Percentiles rank a stretch among this genome's conserved stretches.
Conservation (phyloP, 305 asterid genomes). For the Solanum hybrid region DNA sequence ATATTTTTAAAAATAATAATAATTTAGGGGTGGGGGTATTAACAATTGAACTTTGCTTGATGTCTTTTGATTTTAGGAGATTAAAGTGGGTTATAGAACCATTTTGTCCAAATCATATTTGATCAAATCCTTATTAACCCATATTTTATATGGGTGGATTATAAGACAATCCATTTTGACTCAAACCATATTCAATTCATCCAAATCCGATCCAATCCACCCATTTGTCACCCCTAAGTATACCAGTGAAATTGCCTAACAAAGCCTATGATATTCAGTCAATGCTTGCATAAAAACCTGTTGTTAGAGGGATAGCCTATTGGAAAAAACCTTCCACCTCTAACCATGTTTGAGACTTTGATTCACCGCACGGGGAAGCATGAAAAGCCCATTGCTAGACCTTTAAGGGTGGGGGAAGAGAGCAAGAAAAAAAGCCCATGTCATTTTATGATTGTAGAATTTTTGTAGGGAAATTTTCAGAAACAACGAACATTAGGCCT, state of each 20-base stretch:
- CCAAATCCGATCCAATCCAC: too few species aligned
- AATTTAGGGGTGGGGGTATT: too few species aligned
- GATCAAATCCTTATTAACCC: too few species aligned
- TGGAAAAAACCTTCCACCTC: background rate
- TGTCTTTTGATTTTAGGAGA: too few species aligned
- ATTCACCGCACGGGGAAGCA: background rate
- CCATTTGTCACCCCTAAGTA: too few species aligned
- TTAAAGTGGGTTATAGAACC: too few species aligned
- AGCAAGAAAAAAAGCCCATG: background rate
- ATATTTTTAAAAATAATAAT: too few species aligned
- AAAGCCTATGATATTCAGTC: background rate
- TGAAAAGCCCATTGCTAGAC: background rate
- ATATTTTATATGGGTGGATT: too few species aligned
- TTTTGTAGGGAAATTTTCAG: background rate
- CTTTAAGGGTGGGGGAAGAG: background rate
- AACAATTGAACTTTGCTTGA: too few species aligned
- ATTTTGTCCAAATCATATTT: too few species aligned
- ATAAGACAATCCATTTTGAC: too few species aligned
- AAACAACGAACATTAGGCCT: background rate
- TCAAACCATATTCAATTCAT: too few species aligned
- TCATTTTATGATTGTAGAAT: background rate
- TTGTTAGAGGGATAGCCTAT: background rate
- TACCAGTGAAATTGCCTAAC: background rate
- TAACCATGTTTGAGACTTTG: background rate
- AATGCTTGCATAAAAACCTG: background rate